These are phyloP conservation scores for Iris macrosiphon DNA, from an alignment of 106 monocot genomes.

Conservation along the genomic window DNA sequence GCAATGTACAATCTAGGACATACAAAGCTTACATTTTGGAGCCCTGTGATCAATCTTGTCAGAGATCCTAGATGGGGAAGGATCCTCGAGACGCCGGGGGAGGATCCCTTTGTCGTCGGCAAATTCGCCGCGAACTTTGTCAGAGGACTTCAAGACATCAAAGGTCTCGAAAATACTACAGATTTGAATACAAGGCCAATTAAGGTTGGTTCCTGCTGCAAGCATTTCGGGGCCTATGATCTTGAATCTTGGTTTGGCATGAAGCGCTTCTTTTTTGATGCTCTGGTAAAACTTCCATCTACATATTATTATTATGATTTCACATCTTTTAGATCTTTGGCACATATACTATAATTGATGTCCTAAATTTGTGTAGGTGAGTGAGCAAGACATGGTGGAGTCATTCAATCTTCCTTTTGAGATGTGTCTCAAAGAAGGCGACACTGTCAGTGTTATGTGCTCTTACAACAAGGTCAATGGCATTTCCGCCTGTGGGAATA, in stretches of 20 bases:
- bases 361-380: constrained; percentile 20
- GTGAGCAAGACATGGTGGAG: constrained; percentile 51
- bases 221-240: constrained; percentile 50
- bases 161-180: neutral
- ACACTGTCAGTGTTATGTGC: constrained; percentile 49
- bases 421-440: constrained; percentile 40
- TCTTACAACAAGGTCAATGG: constrained; percentile 63
- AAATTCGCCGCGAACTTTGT: constrained; percentile 31
- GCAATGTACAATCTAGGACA: constrained; percentile 44
- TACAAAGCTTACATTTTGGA: constrained; percentile 37
- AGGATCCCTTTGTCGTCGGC: constrained; percentile 30
- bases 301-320: too few species aligned
- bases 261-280: constrained; percentile 21
- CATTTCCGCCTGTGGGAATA: constrained; percentile 41
- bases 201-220: constrained; percentile 50
- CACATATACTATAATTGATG: too few species aligned
- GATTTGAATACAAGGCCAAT: constrained; percentile 16
- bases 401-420: constrained; percentile 39
- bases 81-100: constrained; percentile 46
- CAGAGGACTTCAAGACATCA: constrained; percentile 30
- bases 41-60: constrained; percentile 29
- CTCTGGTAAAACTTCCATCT: constrained; percentile 16
- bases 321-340: too few species aligned
- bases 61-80: constrained; percentile 58
- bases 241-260: constrained; percentile 29